A percentile compares a stretch with the other conserved stretches of the same genome.
phyloP scores from a whole-genome alignment of 2,329 filamentous ascomycete genomes.

The Coniella vitis region DNA sequence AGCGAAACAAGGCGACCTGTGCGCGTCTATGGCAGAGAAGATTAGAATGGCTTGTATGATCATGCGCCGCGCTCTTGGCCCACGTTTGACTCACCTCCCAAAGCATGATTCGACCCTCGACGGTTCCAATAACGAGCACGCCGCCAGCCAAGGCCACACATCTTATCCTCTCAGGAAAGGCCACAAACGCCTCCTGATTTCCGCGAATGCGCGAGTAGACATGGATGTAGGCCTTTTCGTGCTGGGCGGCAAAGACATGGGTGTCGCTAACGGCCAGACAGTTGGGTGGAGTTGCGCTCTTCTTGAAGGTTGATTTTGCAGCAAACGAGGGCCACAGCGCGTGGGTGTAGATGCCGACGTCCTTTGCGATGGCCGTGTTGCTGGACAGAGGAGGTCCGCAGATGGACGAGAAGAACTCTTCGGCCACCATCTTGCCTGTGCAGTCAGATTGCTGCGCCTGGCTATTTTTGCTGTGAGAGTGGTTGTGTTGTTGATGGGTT shows the following conservation, averaged over 20 bases:
- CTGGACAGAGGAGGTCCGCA: conserved; percentile 51
- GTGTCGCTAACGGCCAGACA: conserved; percentile 72
- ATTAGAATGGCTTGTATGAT: not conserved
- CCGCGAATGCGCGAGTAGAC: conserved; percentile 81
- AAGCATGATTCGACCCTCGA: conserved; percentile 75
- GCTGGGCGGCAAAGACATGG: conserved; percentile 87
- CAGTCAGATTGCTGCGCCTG: not conserved
- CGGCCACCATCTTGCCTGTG: conserved; percentile 43
- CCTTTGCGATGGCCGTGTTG: conserved; percentile 61
- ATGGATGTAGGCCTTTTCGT: conserved; percentile 86
- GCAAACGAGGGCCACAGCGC: conserved; percentile 70
- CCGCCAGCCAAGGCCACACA: conserved; percentile 67
- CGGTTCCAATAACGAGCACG: conserved; percentile 73
- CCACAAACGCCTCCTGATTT: conserved; percentile 81
- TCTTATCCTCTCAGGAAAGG: conserved; percentile 80
- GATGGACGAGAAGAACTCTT: conserved; percentile 54
- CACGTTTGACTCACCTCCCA: conserved; percentile 70
- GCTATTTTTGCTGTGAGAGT: not conserved
- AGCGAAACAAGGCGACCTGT: conserved; percentile 73
- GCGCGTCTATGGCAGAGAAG: conserved; percentile 45
- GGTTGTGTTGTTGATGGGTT: not conserved
- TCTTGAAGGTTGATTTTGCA: conserved; percentile 80
- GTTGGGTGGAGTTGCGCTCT: conserved; percentile 74
- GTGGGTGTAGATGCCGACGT: conserved; percentile 82
- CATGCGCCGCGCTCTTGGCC: not conserved